phyloP scores from a whole-genome alignment of 2,329 filamentous ascomycete species.

The Fusarium caatingaense region DNA sequence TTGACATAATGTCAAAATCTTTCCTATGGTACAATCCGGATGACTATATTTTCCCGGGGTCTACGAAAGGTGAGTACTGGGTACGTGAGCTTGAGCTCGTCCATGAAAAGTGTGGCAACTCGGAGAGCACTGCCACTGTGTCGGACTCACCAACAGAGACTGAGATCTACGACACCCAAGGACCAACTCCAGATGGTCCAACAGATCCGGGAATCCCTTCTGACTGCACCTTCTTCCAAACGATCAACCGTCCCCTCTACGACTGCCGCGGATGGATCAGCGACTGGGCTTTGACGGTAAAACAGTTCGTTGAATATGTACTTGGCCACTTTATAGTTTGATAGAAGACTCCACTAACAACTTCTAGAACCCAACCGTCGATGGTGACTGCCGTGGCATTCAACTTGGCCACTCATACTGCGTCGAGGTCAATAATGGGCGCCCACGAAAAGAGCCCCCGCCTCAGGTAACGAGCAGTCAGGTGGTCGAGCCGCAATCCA shows the following conservation, averaged over 20 bases:
- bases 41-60: not conserved
- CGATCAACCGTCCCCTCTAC: not conserved
- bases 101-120: no score
- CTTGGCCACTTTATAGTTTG: fast-evolving
- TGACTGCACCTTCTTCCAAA: not conserved
- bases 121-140: not conserved
- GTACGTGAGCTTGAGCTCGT: no score
- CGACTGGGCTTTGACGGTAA: not conserved
- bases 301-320: not conserved
- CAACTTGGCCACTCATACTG: not conserved
- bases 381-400: not conserved
- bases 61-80: no score
- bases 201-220: not conserved
- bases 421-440: not conserved
- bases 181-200: not conserved
- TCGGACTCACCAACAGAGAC: not conserved
- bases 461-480: no score
- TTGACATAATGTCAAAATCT: not conserved
- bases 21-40: not conserved
- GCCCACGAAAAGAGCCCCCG: not conserved
- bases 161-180: not conserved
- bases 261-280: not conserved
- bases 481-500: no score
- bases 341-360: not conserved
- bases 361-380: not conserved